A percentile compares a stretch with the other conserved stretches of the same genome.
phyloP scores from a whole-genome alignment of 768 basidiomycete species.

The Suillus alpinus region DNA sequence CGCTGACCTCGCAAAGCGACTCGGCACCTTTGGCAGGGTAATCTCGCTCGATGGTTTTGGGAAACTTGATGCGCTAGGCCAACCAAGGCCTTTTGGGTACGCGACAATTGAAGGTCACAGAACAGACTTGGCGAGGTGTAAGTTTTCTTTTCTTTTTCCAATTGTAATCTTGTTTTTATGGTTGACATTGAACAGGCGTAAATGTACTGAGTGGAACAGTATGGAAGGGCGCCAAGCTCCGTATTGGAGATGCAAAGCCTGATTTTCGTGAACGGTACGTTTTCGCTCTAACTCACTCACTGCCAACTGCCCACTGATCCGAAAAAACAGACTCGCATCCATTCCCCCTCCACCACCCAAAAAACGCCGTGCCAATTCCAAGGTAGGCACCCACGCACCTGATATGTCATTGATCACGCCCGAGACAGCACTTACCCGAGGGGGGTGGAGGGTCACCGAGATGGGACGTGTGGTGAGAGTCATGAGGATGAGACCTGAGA shows the following conservation, averaged over 20 bases:
- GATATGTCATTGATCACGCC: slow-evolving; percentile 68
- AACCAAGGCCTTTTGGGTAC: slow-evolving; percentile 70
- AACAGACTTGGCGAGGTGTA: slow-evolving; percentile 63
- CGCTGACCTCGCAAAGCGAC: slow-evolving; percentile 53
- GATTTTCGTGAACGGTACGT: slow-evolving; percentile 63
- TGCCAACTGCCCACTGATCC: not conserved
- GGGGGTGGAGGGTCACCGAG: slow-evolving; percentile 69
- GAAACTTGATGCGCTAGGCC: slow-evolving; percentile 57
- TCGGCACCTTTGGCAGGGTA: slow-evolving; percentile 68
- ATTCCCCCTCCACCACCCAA: slow-evolving; percentile 32
- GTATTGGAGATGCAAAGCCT: slow-evolving; percentile 81
- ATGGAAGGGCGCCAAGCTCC: slow-evolving; percentile 85
- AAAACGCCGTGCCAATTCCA: slow-evolving; percentile 39
- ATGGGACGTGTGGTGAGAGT: slow-evolving; percentile 65
- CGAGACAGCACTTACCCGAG: slow-evolving; percentile 47
- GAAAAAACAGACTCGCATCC: slow-evolving; percentile 9
- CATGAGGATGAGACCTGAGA: slow-evolving; percentile 66
- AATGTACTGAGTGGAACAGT: slow-evolving; percentile 76
- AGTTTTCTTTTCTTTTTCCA: slow-evolving; percentile 18
- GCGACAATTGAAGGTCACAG: slow-evolving; percentile 66
- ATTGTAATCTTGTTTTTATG: not conserved
- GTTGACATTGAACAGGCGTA: slow-evolving; percentile 45
- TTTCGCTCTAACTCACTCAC: not conserved
- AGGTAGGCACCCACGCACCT: slow-evolving; percentile 43
- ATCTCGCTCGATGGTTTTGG: slow-evolving; percentile 71